Conservation (phyloP, 768 basidiomycete genomes). For the Collybia sp. region DNA sequence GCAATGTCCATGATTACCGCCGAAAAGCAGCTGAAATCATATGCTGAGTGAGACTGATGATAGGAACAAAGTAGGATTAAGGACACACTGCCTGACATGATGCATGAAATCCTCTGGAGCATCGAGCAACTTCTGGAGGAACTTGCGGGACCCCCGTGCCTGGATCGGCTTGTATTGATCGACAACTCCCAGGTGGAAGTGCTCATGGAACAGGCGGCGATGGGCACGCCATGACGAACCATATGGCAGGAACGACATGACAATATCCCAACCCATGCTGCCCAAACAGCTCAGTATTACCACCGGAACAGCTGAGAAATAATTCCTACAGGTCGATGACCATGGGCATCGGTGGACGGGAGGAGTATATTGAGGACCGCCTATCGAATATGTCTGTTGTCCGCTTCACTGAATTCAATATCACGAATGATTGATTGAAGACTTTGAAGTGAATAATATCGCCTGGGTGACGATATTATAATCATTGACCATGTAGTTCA, state of each 20-base stretch:
- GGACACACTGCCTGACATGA: slow-evolving; percentile 8
- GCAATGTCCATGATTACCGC: slow-evolving; percentile 1
- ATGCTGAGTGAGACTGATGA: neutral
- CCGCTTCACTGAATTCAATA: slow-evolving; percentile 9
- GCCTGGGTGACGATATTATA: neutral
- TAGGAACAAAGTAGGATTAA: neutral
- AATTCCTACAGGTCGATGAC: neutral
- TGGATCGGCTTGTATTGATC: slow-evolving; percentile 16
- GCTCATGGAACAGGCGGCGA: slow-evolving; percentile 21
- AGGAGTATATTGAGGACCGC: slow-evolving; percentile 9
- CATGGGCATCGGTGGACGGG: slow-evolving; percentile 5
- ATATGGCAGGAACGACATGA: slow-evolving; percentile 20
- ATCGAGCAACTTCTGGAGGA: slow-evolving; percentile 10
- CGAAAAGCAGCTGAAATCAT: slow-evolving; percentile 13
- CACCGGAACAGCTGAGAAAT: no score
- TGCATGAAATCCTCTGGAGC: slow-evolving; percentile 10
- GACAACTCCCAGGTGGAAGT: slow-evolving; percentile 15
- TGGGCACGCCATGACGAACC: slow-evolving; percentile 23
- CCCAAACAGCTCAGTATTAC: neutral
- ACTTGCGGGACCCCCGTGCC: slow-evolving; percentile 14
- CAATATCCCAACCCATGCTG: slow-evolving; percentile 29
- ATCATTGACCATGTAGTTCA: no score
- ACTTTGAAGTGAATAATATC: slow-evolving; percentile 11
- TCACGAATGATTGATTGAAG: slow-evolving; percentile 7
- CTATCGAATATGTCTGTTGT: slow-evolving; percentile 11